A percentile compares a stretch with the other conserved stretches of the same genome.
These are phyloP conservation scores for Sextonia rubra DNA, from an alignment of 164 flowering plant species.

Conservation along the genomic window DNA sequence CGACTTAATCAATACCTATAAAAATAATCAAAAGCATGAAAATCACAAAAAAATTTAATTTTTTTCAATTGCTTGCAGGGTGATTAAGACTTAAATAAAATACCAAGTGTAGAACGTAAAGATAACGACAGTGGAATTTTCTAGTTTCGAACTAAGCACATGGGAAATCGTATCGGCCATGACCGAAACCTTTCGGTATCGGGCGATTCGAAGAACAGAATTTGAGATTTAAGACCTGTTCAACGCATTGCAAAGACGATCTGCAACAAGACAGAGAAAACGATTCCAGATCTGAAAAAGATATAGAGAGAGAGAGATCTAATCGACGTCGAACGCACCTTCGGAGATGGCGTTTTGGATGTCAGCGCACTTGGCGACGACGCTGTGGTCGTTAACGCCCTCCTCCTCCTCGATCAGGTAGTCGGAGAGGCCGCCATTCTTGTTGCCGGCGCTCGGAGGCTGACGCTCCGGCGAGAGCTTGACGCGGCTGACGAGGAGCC, in stretches of 20 bases:
- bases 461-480: conserved; percentile 37
- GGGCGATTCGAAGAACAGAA: too few species aligned
- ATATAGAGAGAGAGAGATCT: conserved; percentile 4
- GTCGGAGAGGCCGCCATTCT: conserved; percentile 38
- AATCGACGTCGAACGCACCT: conserved; percentile 28
- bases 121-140: too few species aligned
- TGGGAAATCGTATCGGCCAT: too few species aligned
- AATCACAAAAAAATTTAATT: too few species aligned
- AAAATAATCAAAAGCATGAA: too few species aligned
- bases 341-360: conserved; percentile 66
- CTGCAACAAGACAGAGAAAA: neutral
- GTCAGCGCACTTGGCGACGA: conserved; percentile 61
- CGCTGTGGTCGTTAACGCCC: conserved; percentile 56
- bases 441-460: conserved; percentile 11
- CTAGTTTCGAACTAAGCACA: too few species aligned
- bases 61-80: too few species aligned
- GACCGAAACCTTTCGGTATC: too few species aligned
- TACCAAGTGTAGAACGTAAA: too few species aligned
- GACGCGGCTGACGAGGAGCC: conserved; percentile 45
- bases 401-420: conserved; percentile 64
- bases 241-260: neutral
- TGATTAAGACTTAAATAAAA: too few species aligned
- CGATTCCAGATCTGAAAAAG: conserved; percentile 5
- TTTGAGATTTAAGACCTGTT: neutral
- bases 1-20: too few species aligned